A percentile compares a stretch with the other conserved stretches of the same genome.
Evolutionary conservation across 176 grass and related monocot species (phyloP).

Genomic region (Otatea glauca): DNA sequence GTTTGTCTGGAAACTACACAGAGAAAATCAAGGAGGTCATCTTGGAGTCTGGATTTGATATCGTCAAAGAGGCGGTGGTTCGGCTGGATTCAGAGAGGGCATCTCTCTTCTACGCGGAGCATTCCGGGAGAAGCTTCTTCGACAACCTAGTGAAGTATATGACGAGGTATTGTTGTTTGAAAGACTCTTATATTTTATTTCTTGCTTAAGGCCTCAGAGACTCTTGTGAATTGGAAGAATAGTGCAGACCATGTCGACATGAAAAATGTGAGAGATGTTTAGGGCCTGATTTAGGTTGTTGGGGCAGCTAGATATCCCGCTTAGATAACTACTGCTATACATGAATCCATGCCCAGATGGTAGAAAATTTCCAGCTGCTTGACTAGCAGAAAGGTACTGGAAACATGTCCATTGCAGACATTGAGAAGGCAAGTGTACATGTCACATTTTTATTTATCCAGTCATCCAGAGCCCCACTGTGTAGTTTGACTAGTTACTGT

Average conservation of each 20-base stretch:
- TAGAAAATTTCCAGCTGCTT: not conserved
- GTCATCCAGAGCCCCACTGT: not conserved
- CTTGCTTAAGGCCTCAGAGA: not conserved
- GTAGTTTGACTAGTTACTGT: not conserved
- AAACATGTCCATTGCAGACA: not conserved
- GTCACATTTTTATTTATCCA: not conserved
- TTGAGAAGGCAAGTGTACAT: not conserved
- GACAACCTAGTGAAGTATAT: conserved; percentile 75
- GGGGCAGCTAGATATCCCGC: not conserved
- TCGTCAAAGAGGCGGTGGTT: conserved; percentile 53
- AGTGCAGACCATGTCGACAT: not conserved
- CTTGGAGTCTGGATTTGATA: conserved; percentile 69
- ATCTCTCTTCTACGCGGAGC: conserved; percentile 75
- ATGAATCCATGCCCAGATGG: not conserved
- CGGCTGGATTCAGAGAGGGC: conserved; percentile 61
- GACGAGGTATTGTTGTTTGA: conserved; percentile 63
- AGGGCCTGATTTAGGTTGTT: not conserved
- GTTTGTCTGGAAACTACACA: conserved; percentile 62
- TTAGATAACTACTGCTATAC: not conserved
- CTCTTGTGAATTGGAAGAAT: not conserved
- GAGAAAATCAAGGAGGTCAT: conserved; percentile 69
- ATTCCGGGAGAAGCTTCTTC: conserved; percentile 82
- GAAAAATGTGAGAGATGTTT: too few species aligned
- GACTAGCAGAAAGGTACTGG: not conserved
- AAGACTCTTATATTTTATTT: not conserved